These are phyloP conservation scores for Lecanicillium sp. DNA, from an alignment of 2,329 filamentous ascomycete genomes.

Conservation along the genomic window DNA sequence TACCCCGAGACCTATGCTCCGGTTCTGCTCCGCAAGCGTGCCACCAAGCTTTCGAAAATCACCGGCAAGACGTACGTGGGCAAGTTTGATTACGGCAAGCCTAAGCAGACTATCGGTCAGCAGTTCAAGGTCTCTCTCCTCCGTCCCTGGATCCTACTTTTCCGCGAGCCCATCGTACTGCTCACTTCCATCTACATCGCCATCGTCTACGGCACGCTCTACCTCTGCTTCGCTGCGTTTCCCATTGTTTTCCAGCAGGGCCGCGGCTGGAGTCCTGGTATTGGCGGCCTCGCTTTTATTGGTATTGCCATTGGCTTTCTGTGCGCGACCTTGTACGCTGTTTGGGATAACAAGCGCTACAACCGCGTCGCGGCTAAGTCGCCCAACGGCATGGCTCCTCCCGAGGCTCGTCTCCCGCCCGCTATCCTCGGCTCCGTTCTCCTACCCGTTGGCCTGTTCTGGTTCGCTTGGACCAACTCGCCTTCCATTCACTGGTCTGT, in stretches of 20 bases:
- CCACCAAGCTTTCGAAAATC: conserved; percentile 40
- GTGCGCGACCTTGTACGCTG: conserved; percentile 45
- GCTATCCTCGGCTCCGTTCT: conserved; percentile 52
- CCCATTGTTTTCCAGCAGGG: conserved; percentile 56
- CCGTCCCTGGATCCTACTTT: conserved; percentile 59
- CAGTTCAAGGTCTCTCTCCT: conserved; percentile 52
- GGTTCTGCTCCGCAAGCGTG: conserved; percentile 48
- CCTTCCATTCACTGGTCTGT: conserved; percentile 53
- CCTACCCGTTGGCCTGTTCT: conserved; percentile 57
- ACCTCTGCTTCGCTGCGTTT: conserved; percentile 49
- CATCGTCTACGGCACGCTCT: conserved; percentile 50
- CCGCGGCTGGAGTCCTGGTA: conserved; percentile 52
- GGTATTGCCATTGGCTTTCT: conserved; percentile 60
- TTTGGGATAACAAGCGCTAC: conserved; percentile 51
- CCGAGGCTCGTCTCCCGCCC: conserved; percentile 57
- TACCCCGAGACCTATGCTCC: conserved; percentile 58
- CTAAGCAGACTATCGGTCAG: conserved; percentile 35
- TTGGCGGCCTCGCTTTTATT: conserved; percentile 56
- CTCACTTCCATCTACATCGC: conserved; percentile 59
- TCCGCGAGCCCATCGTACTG: conserved; percentile 61
- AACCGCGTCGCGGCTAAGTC: conserved; percentile 33
- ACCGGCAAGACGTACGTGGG: conserved; percentile 53
- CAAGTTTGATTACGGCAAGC: conserved; percentile 38
- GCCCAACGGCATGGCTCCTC: conserved; percentile 51
- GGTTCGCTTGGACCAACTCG: conserved; percentile 60